Percentiles rank a stretch among this genome's conserved stretches.
Evolutionary conservation across 1,284 basidiomycete species (phyloP).

Genomic region (Cerioporus squamosus): DNA sequence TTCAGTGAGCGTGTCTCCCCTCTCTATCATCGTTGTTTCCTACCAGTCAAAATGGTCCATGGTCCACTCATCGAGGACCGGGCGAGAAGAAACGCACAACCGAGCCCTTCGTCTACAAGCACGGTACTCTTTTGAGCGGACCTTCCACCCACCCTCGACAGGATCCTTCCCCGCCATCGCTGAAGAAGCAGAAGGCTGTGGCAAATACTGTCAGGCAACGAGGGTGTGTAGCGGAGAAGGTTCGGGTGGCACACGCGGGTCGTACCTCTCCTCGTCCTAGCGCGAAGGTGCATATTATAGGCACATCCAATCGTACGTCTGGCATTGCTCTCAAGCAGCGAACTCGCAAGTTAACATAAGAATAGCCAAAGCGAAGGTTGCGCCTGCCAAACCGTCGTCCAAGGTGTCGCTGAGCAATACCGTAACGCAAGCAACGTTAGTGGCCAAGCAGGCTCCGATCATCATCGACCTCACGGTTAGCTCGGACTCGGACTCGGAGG

Average conservation of each 20-base stretch:
- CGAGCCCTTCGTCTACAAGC: neutral
- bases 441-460: constrained; percentile 15
- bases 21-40: neutral
- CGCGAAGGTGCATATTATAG: constrained; percentile 8
- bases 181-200: neutral
- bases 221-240: constrained; percentile 6
- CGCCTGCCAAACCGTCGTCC: neutral
- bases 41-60: constrained; percentile 1
- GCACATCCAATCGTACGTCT: constrained; percentile 12
- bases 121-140: neutral
- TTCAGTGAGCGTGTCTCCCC: neutral
- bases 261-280: constrained; percentile 6
- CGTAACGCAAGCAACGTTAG: neutral
- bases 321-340: neutral
- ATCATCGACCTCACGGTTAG: constrained; percentile 32
- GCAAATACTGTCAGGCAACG: constrained; percentile 5
- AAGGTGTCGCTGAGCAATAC: constrained; percentile 2
- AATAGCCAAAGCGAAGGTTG: constrained; percentile 7
- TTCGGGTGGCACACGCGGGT: constrained; percentile 2
- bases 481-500: constrained; percentile 26
- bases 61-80: neutral
- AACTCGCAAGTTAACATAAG: neutral
- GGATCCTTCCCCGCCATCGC: neutral
- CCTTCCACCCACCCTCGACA: neutral
- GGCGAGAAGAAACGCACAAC: constrained; percentile 2